Evolutionary conservation across 2,329 filamentous ascomycete species (phyloP), one percentile per base, ranked within the genome.

Genomic region (Alternaria triticina): DNA sequence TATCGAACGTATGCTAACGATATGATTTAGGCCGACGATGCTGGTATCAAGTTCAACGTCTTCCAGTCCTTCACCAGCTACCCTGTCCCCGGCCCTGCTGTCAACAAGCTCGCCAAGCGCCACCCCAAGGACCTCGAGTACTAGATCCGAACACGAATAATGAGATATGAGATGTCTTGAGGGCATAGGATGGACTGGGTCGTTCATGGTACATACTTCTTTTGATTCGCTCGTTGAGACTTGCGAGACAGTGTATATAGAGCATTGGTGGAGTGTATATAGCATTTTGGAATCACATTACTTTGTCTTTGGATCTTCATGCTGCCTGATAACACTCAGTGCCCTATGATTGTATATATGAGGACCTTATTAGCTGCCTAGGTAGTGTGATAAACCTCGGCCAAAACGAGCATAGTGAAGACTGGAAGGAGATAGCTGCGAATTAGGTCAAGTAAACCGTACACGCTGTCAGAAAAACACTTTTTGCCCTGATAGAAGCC

Each of bases 31-130:
- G 45, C 59, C 12, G 56, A 47, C 13, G 82, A 84, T 28, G 66
- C 81, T 8, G 84, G 85, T 25, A 82, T 85, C 66, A 52, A 74
- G 54, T 79, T 81, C 68, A 77, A 78, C 62, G 66, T 81, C 36
- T 81, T 75, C 63, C 65, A 58, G 23, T 67, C 65, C 28, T 74
- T 77, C 54, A 70, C 65, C 8, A 66, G 67, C 43, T 81, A 81
- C 62, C 68, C 73, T 12, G 73, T 75, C 49, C 78, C 79, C 6
- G 79, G 79, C 12, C 79, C 79, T 11, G 64, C 68, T 22, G 49
- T 77, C 13, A 61, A 54, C 43, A 70, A 62, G 59, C 27, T 74
- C 15, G 44, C 54, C 43, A 74, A 66, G 67, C 68, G 71, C 17
- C 55, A 62, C 30, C 47, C 59, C 12, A 59, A 52, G 55, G 59